phyloP scores from a whole-genome alignment of 1,284 basidiomycete species.

The Acaromyces ingoldii region DNA sequence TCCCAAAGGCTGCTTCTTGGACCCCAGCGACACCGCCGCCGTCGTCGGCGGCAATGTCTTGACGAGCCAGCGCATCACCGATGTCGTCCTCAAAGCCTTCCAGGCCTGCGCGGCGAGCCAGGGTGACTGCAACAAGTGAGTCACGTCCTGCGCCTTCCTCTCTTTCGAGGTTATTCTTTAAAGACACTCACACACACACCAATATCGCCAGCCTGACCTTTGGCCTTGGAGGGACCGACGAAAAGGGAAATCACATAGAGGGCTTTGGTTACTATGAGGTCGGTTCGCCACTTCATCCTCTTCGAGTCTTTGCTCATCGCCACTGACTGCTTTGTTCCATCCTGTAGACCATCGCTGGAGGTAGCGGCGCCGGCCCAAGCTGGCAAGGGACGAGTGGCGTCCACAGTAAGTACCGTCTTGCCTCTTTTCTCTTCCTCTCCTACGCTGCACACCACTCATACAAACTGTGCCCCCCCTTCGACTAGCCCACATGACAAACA shows the following conservation, averaged over 20 bases:
- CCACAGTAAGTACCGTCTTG: too few relatives aligned
- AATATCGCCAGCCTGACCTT: too few relatives aligned
- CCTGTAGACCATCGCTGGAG: conserved; percentile 91
- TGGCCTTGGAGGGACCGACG: conserved; percentile 78
- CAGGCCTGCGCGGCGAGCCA: conserved; percentile 87
- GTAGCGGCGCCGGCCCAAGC: conserved; percentile 76
- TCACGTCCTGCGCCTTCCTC: too few relatives aligned
- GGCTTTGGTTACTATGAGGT: conserved; percentile 98
- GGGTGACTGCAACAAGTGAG: conserved; percentile 81
- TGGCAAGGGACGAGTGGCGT: conserved; percentile 69
- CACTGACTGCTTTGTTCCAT: too few relatives aligned
- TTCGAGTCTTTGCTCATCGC: too few relatives aligned
- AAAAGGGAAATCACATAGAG: conserved; percentile 65
- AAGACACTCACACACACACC: too few relatives aligned
- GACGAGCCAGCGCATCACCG: conserved; percentile 87
- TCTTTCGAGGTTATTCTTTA: too few relatives aligned
- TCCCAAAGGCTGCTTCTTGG: conserved; percentile 71
- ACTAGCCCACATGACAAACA: conserved; percentile 84
- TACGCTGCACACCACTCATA: too few relatives aligned
- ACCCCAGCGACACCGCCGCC: conserved; percentile 71
- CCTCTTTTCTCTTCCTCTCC: too few relatives aligned
- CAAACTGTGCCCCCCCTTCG: too few relatives aligned
- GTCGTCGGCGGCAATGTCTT: conserved; percentile 91
- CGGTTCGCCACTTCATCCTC: too few relatives aligned
- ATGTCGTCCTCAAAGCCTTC: conserved; percentile 90